Evolutionary conservation across 1,284 basidiomycete species (phyloP), one percentile per base, ranked within the genome.

Genomic region (Testicularia cyperi): DNA sequence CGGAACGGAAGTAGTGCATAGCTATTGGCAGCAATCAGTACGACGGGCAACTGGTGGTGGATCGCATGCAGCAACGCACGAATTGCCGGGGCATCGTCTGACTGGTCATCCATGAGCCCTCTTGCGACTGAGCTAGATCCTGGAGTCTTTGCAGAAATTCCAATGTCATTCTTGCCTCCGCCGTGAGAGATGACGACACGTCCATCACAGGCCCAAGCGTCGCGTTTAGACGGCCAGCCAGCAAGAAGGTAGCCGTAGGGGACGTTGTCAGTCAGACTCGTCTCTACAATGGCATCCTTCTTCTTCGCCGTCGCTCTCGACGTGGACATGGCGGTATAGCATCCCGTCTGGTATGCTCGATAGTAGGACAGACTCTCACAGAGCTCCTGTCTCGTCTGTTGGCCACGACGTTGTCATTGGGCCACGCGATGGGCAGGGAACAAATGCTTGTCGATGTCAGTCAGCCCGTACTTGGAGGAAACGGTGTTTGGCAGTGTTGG

Each of bases 331-430:
- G n/a, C n/a, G n/a, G n/a, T n/a, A n/a, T n/a, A n/a, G n/a, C n/a
- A n/a, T n/a, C 65, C 65, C 1, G 49, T 44, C 18, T 68, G 65
- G 23, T 57, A 68, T 23, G 57, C 43, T 9, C 63, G 60, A 19
- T 62, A 68, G 43, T 67, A 68, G 4, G 56, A 40, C n/a, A 68
- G 52, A 29, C 49, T 48, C 31, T 68, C 65, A 23, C 57, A 62
- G 10, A 68, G 51, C 32, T 68, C 65, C 35, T 68, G 65, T 10
- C 65, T n/a, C n/a, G n/a, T n/a, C n/a, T n/a, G n/a, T n/a, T n/a
- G n/a, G n/a, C n/a, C n/a, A n/a, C n/a, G n/a, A n/a, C n/a, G n/a
- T n/a, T n/a, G n/a, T n/a, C n/a, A n/a, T n/a, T n/a, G n/a, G n/a
- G n/a, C n/a, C n/a, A n/a, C n/a, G n/a, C n/a, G n/a, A n/a, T n/a